Percentiles rank a stretch among this genome's conserved stretches.
Evolutionary conservation across 495 filamentous ascomycete genomes (phyloP).

Genomic region (Xylaria curta): DNA sequence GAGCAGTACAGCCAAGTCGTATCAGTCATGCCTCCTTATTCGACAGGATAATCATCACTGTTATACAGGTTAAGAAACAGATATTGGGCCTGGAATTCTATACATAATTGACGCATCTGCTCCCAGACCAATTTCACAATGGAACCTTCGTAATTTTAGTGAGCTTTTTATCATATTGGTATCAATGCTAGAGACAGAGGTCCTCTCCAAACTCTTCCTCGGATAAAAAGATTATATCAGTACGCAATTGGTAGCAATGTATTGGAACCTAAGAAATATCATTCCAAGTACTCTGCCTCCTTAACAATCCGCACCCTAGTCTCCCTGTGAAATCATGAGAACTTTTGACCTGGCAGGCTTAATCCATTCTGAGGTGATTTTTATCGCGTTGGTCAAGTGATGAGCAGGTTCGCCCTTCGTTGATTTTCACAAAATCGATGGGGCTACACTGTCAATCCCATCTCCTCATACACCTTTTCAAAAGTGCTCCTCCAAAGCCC

Average conservation of each 20-base stretch:
- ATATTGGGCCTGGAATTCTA: neutral
- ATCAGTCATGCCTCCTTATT: neutral
- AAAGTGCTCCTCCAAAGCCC: constrained; percentile 42
- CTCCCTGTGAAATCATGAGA: no score
- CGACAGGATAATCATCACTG: neutral
- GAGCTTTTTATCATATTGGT: no score
- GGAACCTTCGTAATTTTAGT: no score
- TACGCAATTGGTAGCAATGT: no score
- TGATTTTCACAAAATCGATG: neutral
- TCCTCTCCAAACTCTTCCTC: no score
- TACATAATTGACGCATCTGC: neutral
- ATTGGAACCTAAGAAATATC: no score
- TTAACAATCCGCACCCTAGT: no score
- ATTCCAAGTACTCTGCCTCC: no score
- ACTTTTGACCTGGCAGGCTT: no score
- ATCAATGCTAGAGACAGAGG: no score
- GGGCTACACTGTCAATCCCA: neutral
- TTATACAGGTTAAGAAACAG: neutral
- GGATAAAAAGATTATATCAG: no score
- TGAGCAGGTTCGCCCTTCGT: neutral
- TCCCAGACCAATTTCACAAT: neutral
- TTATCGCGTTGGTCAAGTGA: neutral
- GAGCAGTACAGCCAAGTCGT: neutral
- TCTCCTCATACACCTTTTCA: constrained; percentile 23
- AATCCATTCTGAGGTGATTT: no score